Conservation (phyloP, 1,284 basidiomycete genomes). For the Fomes fomentarius region DNA sequence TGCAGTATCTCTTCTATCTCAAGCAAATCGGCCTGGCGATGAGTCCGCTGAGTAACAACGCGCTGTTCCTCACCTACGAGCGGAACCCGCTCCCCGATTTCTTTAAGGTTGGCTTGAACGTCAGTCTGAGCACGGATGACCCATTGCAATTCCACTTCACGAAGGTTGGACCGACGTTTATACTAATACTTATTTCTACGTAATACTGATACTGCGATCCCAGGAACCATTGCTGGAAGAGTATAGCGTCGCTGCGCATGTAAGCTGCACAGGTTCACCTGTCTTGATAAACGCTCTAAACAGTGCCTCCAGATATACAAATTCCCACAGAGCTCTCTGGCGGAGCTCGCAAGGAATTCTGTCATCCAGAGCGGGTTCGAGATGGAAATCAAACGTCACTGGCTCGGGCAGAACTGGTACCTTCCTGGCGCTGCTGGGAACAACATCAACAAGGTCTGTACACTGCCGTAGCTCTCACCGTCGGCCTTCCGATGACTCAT, state of each 20-base stretch:
- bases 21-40: slow-evolving; percentile 98
- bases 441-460: slow-evolving; percentile 84
- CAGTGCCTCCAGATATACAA: slow-evolving; percentile 76
- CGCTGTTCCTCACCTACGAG: slow-evolving; percentile 96
- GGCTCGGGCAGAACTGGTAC: slow-evolving; percentile 92
- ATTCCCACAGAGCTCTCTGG: slow-evolving; percentile 81
- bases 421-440: slow-evolving; percentile 87
- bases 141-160: slow-evolving; percentile 97
- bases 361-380: slow-evolving; percentile 98
- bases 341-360: slow-evolving; percentile 94
- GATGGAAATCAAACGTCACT: slow-evolving; percentile 98
- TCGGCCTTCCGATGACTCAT: background rate
- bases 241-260: slow-evolving; percentile 97
- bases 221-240: slow-evolving; percentile 96
- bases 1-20: slow-evolving; percentile 94
- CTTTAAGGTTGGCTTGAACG: slow-evolving; percentile 95
- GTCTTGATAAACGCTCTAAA: background rate
- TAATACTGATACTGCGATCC: background rate
- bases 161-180: slow-evolving; percentile 57
- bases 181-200: background rate
- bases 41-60: slow-evolving; percentile 98
- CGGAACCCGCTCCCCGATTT: slow-evolving; percentile 97
- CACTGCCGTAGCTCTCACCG: background rate
- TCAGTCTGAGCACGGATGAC: slow-evolving; percentile 96
- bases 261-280: slow-evolving; percentile 41